Evolutionary conservation across 495 filamentous ascomycete genomes (phyloP).

Genomic region (Aspergillus affinis): DNA sequence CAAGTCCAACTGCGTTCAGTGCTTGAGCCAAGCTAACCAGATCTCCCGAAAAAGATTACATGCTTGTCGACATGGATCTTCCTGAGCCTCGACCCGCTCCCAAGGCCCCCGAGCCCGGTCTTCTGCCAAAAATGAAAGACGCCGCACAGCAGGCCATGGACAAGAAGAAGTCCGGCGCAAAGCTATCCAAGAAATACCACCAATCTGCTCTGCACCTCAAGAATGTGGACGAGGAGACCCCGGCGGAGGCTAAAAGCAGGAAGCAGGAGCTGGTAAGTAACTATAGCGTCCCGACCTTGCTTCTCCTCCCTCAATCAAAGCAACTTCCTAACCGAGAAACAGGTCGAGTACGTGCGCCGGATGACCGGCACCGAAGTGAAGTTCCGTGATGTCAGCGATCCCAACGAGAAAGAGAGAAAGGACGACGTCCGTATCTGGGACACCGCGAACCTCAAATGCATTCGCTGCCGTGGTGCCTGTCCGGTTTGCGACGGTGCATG

Average conservation of each 20-base stretch:
- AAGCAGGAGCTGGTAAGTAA: constrained; percentile 15
- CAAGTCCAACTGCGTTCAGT: not conserved
- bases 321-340: not conserved
- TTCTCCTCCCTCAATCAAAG: not conserved
- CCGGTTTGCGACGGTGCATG: constrained; percentile 21
- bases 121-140: not conserved
- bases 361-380: constrained; percentile 18
- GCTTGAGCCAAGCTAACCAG: not conserved
- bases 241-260: not conserved
- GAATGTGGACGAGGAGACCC: not conserved
- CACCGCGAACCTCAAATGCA: constrained; percentile 22
- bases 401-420: constrained; percentile 5
- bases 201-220: not conserved
- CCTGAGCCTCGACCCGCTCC: constrained; percentile 3
- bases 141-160: not conserved
- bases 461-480: constrained; percentile 20
- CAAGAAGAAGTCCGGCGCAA: not conserved
- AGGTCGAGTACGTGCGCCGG: constrained; percentile 19
- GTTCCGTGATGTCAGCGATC: not conserved
- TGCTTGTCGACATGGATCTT: constrained; percentile 16
- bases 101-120: constrained; percentile 2
- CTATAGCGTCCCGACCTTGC: not conserved
- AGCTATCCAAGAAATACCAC: not conserved
- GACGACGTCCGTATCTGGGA: constrained; percentile 19
- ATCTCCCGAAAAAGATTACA: constrained; percentile 13